A percentile compares a stretch with the other conserved stretches of the same genome.
phyloP scores from a whole-genome alignment of 352 stramenopile genomes.

The Phytophthora litchii region DNA sequence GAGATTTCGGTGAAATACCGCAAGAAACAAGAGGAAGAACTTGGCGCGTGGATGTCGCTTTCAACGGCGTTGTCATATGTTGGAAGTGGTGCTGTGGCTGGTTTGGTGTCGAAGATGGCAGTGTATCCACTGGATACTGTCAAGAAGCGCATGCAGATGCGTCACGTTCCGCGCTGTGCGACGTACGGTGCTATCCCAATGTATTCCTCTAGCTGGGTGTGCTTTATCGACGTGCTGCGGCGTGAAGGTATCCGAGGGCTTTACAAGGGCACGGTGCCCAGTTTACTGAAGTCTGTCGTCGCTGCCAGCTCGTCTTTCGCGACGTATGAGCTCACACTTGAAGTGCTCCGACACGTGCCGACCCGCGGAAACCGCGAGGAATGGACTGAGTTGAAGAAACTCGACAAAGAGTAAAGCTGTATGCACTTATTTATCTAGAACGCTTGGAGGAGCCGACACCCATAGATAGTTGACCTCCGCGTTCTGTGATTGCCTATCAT shows the following conservation, averaged over 20 bases:
- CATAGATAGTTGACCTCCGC: constrained; percentile 7
- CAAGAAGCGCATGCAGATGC: constrained; percentile 96
- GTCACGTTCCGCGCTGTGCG: constrained; percentile 60
- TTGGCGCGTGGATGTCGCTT: constrained; percentile 21
- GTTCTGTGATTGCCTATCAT: constrained; percentile 3
- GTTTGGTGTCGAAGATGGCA: constrained; percentile 90
- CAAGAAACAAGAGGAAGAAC: constrained; percentile 7
- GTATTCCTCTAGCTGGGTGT: constrained; percentile 70
- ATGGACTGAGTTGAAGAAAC: constrained; percentile 14
- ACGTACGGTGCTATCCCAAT: constrained; percentile 72
- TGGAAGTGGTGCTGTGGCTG: constrained; percentile 86
- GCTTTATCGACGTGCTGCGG: constrained; percentile 60
- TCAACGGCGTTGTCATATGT: constrained; percentile 59
- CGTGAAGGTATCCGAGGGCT: constrained; percentile 70
- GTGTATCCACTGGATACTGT: constrained; percentile 96
- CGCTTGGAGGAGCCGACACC: not conserved
- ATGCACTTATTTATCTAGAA: constrained; percentile 11
- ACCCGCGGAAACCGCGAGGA: constrained; percentile 17
- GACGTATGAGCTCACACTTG: constrained; percentile 70
- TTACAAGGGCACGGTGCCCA: constrained; percentile 83
- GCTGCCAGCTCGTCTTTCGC: constrained; percentile 79
- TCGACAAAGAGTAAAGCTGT: constrained; percentile 14
- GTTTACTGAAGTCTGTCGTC: constrained; percentile 83
- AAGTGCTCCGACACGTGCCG: constrained; percentile 40
- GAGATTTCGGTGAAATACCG: constrained; percentile 30